Base-by-base conservation (phyloP, 1,139 yeast species). In the Nadsonia commutata region DNA sequence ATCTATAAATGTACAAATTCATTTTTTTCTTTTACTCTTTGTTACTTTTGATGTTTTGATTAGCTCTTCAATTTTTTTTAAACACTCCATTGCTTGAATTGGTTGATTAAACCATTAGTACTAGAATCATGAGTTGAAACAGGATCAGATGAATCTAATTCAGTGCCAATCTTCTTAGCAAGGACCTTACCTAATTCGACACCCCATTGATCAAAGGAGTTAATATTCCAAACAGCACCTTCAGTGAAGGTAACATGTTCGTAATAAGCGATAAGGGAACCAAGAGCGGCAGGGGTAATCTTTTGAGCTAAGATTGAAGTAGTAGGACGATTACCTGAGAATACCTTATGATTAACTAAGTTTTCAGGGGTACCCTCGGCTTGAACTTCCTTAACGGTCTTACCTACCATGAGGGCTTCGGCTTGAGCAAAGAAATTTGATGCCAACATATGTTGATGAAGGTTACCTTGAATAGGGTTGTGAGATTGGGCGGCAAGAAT, bases 121-220 rank as follows among this genome's bases (percentile, higher is more conserved):
- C 95, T 83, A 38, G 80, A 79, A 62, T 90, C 98, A 65, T 90
- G 98, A 48, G 77, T 60, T 38, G 68, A 59, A 47, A 83, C 79
- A 42, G 69, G 66, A 41, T 65, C 62, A 44, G 68, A 59, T 60
- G 73, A 77, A 52, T 80, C 79, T 62, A 90, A 78, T 69, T 90
- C 95, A 57, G 75, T 74, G 56, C 94, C 93, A 60, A 90, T 90
- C 50, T 74, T 94, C 79, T 90, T 90, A 61, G 98, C 98, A 62
- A 90, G 77, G 44, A 82, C 94, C 72, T 90, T 90, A 64, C 98
- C 98, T 58, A 90, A 81, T 71, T 90, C 98, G 58, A 90, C 98
- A 67, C 98, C 98, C 95, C 97, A 90, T 74, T 90, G 98, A 72
- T 90, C 98, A 62, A 85, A 90, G 17, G 97, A 88, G 77, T 90